Base-by-base conservation (phyloP, 2,329 filamentous ascomycete species). In the Orbilia quercus region DNA sequence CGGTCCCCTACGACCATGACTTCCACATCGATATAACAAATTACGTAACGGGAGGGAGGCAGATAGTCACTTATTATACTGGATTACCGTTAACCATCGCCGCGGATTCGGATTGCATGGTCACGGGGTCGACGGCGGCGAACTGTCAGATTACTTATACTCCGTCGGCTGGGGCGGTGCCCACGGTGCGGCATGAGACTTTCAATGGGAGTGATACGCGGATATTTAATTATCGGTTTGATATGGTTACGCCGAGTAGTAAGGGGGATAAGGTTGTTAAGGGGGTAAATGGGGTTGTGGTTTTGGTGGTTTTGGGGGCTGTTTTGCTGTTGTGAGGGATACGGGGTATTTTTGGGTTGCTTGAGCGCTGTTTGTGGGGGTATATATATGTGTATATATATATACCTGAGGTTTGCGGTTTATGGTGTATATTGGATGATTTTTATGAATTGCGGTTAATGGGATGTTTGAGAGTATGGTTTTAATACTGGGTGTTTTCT, bases 1-100 rank as follows among this genome's bases (percentile, higher is more conserved):
- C 45, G 1, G 25, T 40, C 31, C 42, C 42, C 22, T 50, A 50
- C 23, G 38, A 64, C 22, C 7, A 18, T 12, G 28, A 51, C 16
- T 55, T 59, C 16, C 63, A 58, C 34, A 58, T 72, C 45, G 58
- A 72, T 9, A 31, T 73, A 16, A 73, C 69, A 25, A 55, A 40
- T 14, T 73, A 54, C 18, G 45, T 50, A 2, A 53, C 42, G 2
- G 7, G 54, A 20, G 31, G 38, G 11, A 48, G 53, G 11, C 69
- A 73, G 18, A 45, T 73, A 3, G n/a, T 73, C 1, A 73, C 55
- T 3, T 73, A 65, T 38, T 66, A 48, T 28, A 65, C 53, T 7
- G 45, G 58, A 5, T 7, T 28, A 16, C 25, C 64, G 14, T 16
- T 42, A 18, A 47, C 59, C 2, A 22, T n/a, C 5, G 51, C 58